Percentiles rank a stretch among this genome's conserved stretches.
Evolutionary conservation across 1,284 basidiomycete genomes (phyloP).

Genomic region (Melampsora americana): DNA sequence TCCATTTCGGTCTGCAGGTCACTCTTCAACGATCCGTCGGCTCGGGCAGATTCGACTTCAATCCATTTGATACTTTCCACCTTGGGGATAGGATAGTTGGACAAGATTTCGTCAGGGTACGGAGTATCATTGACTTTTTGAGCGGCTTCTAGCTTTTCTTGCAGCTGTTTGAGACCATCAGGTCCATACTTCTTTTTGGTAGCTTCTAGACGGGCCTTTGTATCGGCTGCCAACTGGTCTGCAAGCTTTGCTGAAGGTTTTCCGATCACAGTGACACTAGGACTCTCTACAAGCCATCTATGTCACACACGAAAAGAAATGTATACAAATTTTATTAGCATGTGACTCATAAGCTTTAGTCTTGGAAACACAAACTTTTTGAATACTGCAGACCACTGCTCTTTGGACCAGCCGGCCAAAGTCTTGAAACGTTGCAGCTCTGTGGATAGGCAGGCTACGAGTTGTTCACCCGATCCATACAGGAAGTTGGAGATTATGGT

Average conservation of each 20-base stretch:
- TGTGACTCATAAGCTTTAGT: background rate
- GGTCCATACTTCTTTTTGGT: conserved; percentile 73
- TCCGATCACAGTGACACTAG: conserved; percentile 72
- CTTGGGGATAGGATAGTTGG: conserved; percentile 78
- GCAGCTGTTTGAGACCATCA: conserved; percentile 72
- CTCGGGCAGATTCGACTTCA: conserved; percentile 68
- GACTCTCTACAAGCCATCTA: conserved; percentile 74
- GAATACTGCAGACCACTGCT: conserved; percentile 77
- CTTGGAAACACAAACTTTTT: conserved; percentile 62
- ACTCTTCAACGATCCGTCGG: conserved; percentile 45
- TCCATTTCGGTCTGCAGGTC: conserved; percentile 67
- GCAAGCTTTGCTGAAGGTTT: conserved; percentile 83
- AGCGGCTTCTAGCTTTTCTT: conserved; percentile 70
- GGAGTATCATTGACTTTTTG: conserved; percentile 80
- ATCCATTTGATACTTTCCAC: conserved; percentile 93
- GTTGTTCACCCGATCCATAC: conserved; percentile 47
- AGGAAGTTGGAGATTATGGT: conserved; percentile 54
- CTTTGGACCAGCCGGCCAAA: conserved; percentile 63
- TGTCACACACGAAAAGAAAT: background rate
- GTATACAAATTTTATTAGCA: background rate
- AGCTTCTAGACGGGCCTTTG: conserved; percentile 70
- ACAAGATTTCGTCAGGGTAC: conserved; percentile 75
- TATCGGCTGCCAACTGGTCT: conserved; percentile 73
- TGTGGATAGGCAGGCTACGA: conserved; percentile 47
- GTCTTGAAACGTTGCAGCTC: conserved; percentile 51